Percentiles rank a stretch among this genome's conserved stretches.
Conservation (phyloP, 2,329 filamentous ascomycete genomes). For the Scedosporium aurantiacum region DNA sequence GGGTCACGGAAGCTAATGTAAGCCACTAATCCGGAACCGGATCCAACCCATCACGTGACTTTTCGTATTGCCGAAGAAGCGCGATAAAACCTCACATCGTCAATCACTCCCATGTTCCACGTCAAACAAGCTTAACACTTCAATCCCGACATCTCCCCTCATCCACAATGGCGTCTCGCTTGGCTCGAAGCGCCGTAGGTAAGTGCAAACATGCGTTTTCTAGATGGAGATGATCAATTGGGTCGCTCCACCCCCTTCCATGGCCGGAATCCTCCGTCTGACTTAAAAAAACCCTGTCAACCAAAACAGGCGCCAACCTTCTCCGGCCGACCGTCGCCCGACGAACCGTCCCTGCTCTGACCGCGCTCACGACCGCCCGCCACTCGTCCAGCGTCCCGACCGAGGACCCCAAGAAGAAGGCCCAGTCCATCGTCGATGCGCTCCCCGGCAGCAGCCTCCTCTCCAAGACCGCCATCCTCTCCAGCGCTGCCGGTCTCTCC, state of each 20-base stretch:
- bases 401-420: constrained; percentile 92
- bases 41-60: constrained; percentile 22
- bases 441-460: constrained; percentile 85
- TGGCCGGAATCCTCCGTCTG: constrained; percentile 7
- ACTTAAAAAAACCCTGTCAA: background rate
- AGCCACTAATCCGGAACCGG: background rate
- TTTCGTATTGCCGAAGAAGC: constrained; percentile 26
- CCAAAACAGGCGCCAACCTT: constrained; percentile 69
- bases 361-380: constrained; percentile 54
- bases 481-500: constrained; percentile 78
- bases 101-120: constrained; percentile 29
- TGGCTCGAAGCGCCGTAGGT: constrained; percentile 93
- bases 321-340: constrained; percentile 72
- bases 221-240: constrained; percentile 17
- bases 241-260: constrained; percentile 14
- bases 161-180: constrained; percentile 88
- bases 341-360: constrained; percentile 64
- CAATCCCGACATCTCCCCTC: constrained; percentile 41
- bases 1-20: constrained; percentile 9
- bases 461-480: constrained; percentile 95
- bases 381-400: constrained; percentile 66
- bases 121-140: constrained; percentile 31
- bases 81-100: constrained; percentile 39
- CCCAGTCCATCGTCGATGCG: constrained; percentile 86
- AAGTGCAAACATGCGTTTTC: constrained; percentile 31